phyloP scores from a whole-genome alignment of 2,329 filamentous ascomycete species.

The Pseudocercospora fuligena region DNA sequence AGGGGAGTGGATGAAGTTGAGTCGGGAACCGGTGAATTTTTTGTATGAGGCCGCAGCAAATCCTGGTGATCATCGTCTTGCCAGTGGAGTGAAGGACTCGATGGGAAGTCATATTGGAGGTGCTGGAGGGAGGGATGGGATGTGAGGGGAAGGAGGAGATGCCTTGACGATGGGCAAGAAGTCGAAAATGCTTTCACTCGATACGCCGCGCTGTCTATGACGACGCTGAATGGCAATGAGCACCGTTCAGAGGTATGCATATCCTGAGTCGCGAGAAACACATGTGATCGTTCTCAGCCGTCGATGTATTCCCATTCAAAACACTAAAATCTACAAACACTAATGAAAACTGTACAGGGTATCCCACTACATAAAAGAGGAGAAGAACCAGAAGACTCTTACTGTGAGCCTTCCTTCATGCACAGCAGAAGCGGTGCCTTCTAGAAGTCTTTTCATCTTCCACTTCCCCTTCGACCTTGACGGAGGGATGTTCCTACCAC shows the following conservation, averaged over 20 bases:
- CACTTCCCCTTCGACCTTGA: neutral
- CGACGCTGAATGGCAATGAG: neutral
- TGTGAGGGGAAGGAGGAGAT: neutral
- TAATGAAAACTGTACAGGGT: conserved; percentile 14
- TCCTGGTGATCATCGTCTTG: conserved; percentile 76
- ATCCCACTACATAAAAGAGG: conserved; percentile 8
- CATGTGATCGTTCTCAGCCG: neutral
- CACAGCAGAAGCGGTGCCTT: conserved; percentile 1
- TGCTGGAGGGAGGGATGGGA: conserved; percentile 30
- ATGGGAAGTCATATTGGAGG: conserved; percentile 41
- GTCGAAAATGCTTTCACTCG: neutral
- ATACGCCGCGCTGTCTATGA: neutral
- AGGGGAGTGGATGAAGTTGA: conserved; percentile 89
- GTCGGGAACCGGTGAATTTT: conserved; percentile 80
- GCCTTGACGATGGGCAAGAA: neutral
- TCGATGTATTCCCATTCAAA: neutral
- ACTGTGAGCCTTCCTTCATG: conserved; percentile 4
- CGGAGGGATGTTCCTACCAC: conserved; percentile 32
- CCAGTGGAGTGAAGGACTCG: conserved; percentile 43
- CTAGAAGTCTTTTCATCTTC: neutral
- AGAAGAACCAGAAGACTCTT: conserved; percentile 1
- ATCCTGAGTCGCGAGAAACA: neutral
- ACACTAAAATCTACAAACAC: neutral
- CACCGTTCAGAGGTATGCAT: neutral
- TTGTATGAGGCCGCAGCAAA: conserved; percentile 94